These are phyloP conservation scores for Xylaria castorea DNA, from an alignment of 495 filamentous ascomycete genomes.

Conservation along the genomic window DNA sequence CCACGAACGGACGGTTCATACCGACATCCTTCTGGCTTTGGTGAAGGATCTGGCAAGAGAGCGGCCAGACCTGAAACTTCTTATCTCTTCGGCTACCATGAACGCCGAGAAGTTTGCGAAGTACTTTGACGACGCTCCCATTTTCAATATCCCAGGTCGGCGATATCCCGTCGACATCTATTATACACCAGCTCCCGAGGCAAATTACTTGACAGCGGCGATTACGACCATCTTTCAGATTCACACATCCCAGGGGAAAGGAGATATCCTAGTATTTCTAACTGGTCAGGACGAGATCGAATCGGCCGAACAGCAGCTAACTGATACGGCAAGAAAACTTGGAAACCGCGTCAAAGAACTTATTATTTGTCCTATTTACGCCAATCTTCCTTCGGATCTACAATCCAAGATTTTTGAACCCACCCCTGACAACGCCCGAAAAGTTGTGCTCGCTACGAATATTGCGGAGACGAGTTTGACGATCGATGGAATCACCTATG, in stretches of 20 bases:
- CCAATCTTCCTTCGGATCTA: slow-evolving; percentile 84
- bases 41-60: slow-evolving; percentile 91
- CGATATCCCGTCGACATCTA: slow-evolving; percentile 91
- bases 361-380: slow-evolving; percentile 87
- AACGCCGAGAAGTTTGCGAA: slow-evolving; percentile 91
- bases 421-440: slow-evolving; percentile 78
- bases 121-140: slow-evolving; percentile 94
- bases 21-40: slow-evolving; percentile 89
- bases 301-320: slow-evolving; percentile 77
- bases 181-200: slow-evolving; percentile 90
- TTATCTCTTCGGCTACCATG: slow-evolving; percentile 95
- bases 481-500: slow-evolving; percentile 90
- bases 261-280: slow-evolving; percentile 90
- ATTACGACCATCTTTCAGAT: slow-evolving; percentile 97
- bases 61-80: slow-evolving; percentile 84
- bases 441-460: slow-evolving; percentile 88
- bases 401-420: slow-evolving; percentile 92
- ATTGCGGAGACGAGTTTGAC: slow-evolving; percentile 90
- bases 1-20: slow-evolving; percentile 90
- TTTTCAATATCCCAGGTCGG: slow-evolving; percentile 94
- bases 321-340: slow-evolving; percentile 80
- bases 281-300: slow-evolving; percentile 94
- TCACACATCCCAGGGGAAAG: slow-evolving; percentile 82
- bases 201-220: slow-evolving; percentile 90
- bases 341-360: slow-evolving; percentile 85